Evolutionary conservation across 106 monocot genomes (phyloP), one percentile per base, ranked within the genome.

Genomic region (Platanthera guangdongensis): DNA sequence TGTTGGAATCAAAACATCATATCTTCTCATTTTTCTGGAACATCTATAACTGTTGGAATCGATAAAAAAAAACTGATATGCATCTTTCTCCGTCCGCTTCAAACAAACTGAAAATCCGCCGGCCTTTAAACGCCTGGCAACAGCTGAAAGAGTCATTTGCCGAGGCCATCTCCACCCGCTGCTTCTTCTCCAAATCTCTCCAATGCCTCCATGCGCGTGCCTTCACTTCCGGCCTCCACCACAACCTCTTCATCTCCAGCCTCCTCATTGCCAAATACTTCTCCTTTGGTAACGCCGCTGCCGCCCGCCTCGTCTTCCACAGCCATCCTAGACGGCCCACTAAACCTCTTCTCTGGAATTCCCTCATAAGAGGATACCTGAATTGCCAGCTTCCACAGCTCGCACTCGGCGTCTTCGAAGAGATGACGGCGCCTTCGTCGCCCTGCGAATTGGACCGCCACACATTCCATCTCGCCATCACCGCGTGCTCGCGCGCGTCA

Each of bases 321-420:
- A 12, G 10, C 2, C 79, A 18, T 5, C 63, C 50, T 7, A 3
- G 15, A 51, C 51, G 19, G 25, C 46, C 28, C 2, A 71, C 73
- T 0, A 94, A 94, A 68, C 18, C 87, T 39, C 87, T 94, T 25
- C 74, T 91, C 2, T 94, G 89, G 87, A 94, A 94, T 21, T 68
- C 89, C 8, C 74, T 94, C 28, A 87, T 94, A 9, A 81, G 77
- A 30, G 91, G 89, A 1, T 91, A 84, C 51, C 75, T 91, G 53
- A 57, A 46, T 6, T 32, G 25, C 51, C 84, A 75, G 21, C 22
- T 52, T 14, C 81, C 87, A 2, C 75, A 75, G 5, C 22, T 64
- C 49, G 88, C 82, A 2, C 60, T 89, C 28, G 72, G 80, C 47
- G 65, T 83, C 9, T 91, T 78, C 75, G 39, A 64, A 16, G 80